Conservation (phyloP, 768 basidiomycete genomes). For the Macrolepiota dolichaula region DNA sequence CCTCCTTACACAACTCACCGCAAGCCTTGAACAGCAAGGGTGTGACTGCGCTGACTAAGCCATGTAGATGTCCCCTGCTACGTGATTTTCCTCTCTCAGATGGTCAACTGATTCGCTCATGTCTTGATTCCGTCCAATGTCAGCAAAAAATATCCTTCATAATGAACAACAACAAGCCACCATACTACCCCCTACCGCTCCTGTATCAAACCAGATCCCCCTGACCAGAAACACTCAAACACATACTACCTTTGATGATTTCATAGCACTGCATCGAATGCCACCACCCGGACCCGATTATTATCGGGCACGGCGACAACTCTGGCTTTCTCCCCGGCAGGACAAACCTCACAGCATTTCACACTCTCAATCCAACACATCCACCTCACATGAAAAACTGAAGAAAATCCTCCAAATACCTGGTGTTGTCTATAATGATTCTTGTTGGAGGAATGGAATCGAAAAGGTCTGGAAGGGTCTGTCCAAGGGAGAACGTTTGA, state of each 20-base stretch:
- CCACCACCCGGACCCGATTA: conserved; percentile 63
- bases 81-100: background rate
- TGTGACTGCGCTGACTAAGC: conserved; percentile 14
- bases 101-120: background rate
- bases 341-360: conserved; percentile 17
- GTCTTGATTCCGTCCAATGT: background rate
- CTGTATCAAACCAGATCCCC: background rate
- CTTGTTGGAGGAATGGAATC: conserved; percentile 54
- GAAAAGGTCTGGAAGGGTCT: conserved; percentile 65
- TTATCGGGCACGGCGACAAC: conserved; percentile 57
- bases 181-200: background rate
- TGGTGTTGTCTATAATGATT: conserved; percentile 45
- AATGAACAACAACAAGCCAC: background rate
- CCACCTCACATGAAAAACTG: conserved; percentile 42
- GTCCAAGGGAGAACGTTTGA: conserved; percentile 53
- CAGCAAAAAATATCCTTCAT: background rate
- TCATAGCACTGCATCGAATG: conserved; percentile 23
- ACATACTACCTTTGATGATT: conserved; percentile 4
- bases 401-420: conserved; percentile 47
- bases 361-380: conserved; percentile 20
- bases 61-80: background rate
- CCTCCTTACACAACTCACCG: no score
- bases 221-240: background rate
- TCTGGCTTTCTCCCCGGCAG: conserved; percentile 49
- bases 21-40: background rate